Evolutionary conservation across 169 alveolate genomes (phyloP).

Genomic region (Nephromyces sp.): DNA sequence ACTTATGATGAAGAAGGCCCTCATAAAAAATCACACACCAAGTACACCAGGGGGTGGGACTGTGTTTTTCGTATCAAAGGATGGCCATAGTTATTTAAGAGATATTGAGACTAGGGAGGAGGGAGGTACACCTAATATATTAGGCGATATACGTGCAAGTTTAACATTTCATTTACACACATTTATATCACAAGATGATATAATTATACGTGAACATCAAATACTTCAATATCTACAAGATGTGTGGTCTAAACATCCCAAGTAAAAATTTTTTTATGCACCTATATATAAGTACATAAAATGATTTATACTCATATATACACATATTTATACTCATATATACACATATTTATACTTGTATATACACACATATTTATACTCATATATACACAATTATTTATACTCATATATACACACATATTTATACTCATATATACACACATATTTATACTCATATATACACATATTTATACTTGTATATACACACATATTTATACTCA

Average conservation of each 20-base stretch:
- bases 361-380: too few relatives aligned
- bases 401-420: too few relatives aligned
- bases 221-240: slow-evolving; percentile 27
- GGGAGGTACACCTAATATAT: slow-evolving; percentile 87
- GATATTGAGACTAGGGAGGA: slow-evolving; percentile 82
- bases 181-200: slow-evolving; percentile 41
- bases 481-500: too few relatives aligned
- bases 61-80: slow-evolving; percentile 76
- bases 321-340: background rate
- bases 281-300: too few relatives aligned
- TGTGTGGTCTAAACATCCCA: background rate
- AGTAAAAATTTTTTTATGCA: background rate
- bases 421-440: too few relatives aligned
- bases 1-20: slow-evolving; percentile 62
- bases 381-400: too few relatives aligned
- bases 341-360: background rate
- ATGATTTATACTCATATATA: background rate
- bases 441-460: too few relatives aligned
- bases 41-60: slow-evolving; percentile 73
- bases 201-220: slow-evolving; percentile 24
- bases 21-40: slow-evolving; percentile 57
- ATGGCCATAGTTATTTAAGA: slow-evolving; percentile 65
- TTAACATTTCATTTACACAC: slow-evolving; percentile 56
- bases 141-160: slow-evolving; percentile 81
- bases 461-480: too few relatives aligned